Conservation (phyloP, 176 grass and related monocot species). For the Coix lacrymajobi region DNA sequence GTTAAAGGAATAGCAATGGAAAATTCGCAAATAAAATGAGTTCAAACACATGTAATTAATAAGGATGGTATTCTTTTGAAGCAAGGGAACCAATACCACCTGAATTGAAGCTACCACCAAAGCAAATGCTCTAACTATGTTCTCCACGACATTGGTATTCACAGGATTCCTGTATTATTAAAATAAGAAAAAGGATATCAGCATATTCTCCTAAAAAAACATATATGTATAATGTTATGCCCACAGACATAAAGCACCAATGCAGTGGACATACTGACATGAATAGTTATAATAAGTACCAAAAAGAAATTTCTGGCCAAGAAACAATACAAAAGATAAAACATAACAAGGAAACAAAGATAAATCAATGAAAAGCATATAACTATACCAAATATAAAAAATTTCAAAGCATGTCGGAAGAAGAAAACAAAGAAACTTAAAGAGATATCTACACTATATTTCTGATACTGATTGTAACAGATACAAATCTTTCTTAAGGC, state of each 20-base stretch:
- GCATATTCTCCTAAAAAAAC: neutral
- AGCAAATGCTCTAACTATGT: slow-evolving; percentile 90
- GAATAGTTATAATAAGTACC: neutral
- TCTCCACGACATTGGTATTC: slow-evolving; percentile 99
- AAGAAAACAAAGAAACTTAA: slow-evolving; percentile 12
- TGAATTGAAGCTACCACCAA: slow-evolving; percentile 87
- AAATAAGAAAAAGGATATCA: slow-evolving; percentile 8
- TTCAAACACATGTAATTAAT: neutral
- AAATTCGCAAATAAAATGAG: neutral
- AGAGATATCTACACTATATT: slow-evolving; percentile 5
- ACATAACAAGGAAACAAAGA: neutral
- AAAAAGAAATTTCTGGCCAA: slow-evolving; percentile 7
- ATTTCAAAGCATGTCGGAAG: neutral
- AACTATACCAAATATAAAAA: neutral
- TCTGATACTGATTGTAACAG: neutral
- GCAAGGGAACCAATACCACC: slow-evolving; percentile 52
- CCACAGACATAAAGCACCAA: neutral
- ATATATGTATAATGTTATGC: neutral
- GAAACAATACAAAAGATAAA: slow-evolving; percentile 1
- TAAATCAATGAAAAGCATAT: neutral
- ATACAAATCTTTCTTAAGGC: neutral
- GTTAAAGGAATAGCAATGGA: slow-evolving; percentile 4
- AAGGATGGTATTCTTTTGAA: slow-evolving; percentile 4
- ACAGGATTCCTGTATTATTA: slow-evolving; percentile 64
- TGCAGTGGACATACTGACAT: neutral